Percentiles rank a stretch among this genome's conserved stretches.
phyloP scores from a whole-genome alignment of 2,329 filamentous ascomycete genomes.

The Sporothrix schenckii region DNA sequence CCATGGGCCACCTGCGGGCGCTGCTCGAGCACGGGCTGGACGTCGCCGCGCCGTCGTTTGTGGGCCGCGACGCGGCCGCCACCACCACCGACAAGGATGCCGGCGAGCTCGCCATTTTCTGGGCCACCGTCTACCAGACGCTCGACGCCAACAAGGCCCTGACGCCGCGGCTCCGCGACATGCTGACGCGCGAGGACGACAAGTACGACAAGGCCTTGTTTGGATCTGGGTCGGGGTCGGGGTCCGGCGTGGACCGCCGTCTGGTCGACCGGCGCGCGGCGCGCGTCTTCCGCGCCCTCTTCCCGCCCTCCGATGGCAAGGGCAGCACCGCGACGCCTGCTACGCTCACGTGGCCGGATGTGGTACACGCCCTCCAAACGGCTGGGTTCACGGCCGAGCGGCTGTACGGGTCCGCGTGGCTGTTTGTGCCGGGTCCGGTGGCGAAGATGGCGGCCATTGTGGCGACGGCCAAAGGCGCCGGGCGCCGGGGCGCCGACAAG shows the following conservation, averaged over 20 bases:
- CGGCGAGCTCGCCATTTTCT: slow-evolving; percentile 30
- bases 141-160: slow-evolving; percentile 31
- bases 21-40: slow-evolving; percentile 30
- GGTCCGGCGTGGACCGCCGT: background rate
- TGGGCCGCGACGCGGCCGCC: background rate
- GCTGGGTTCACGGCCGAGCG: slow-evolving; percentile 27
- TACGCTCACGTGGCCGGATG: slow-evolving; percentile 32
- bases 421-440: slow-evolving; percentile 37
- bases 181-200: slow-evolving; percentile 23
- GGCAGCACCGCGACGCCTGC: slow-evolving; percentile 27
- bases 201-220: background rate
- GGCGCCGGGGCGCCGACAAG: background rate
- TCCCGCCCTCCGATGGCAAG: slow-evolving; percentile 17
- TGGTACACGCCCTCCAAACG: slow-evolving; percentile 31
- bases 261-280: slow-evolving; percentile 29
- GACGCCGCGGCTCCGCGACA: slow-evolving; percentile 27
- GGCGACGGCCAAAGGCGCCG: slow-evolving; percentile 1
- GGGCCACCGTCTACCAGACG: slow-evolving; percentile 26
- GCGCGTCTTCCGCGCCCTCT: slow-evolving; percentile 33
- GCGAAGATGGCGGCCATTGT: slow-evolving; percentile 17
- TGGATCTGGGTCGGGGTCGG: too few species aligned
- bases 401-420: slow-evolving; percentile 34
- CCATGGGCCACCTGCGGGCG: slow-evolving; percentile 28
- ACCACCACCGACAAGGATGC: slow-evolving; percentile 4
- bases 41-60: slow-evolving; percentile 25